phyloP scores from a whole-genome alignment of 2,329 filamentous ascomycete genomes.

The Apiospora phragmitis region DNA sequence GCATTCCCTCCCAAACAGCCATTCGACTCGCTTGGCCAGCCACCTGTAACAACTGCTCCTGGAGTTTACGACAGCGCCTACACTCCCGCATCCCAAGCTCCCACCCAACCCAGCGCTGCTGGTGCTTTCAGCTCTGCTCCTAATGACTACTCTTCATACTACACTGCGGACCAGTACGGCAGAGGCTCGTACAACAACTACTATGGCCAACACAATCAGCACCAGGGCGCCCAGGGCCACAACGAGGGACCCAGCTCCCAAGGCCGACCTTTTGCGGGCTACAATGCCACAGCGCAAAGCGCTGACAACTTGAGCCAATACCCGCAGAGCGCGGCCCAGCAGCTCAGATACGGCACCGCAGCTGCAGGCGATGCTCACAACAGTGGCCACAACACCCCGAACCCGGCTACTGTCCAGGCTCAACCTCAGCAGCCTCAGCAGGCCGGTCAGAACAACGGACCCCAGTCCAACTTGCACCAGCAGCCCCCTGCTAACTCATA shows the following conservation, averaged over 20 bases:
- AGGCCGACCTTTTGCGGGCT: constrained; percentile 76
- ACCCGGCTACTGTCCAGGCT: constrained; percentile 24
- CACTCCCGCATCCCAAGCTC: constrained; percentile 57
- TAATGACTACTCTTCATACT: constrained; percentile 82
- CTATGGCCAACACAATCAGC: constrained; percentile 50
- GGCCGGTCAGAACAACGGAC: constrained; percentile 13
- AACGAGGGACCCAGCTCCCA: constrained; percentile 73
- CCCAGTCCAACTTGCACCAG: constrained; percentile 40
- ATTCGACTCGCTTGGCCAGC: constrained; percentile 84
- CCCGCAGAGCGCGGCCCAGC: constrained; percentile 72
- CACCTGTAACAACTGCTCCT: constrained; percentile 46
- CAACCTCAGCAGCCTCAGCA: constrained; percentile 28
- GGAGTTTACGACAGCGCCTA: constrained; percentile 59
- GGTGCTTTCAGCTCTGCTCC: constrained; percentile 73
- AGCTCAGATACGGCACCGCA: constrained; percentile 58
- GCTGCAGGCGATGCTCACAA: constrained; percentile 70
- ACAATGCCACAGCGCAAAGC: constrained; percentile 64
- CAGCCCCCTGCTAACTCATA: constrained; percentile 36
- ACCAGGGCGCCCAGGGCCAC: constrained; percentile 59
- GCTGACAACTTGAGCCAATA: constrained; percentile 65
- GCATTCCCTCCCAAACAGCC: constrained; percentile 69
- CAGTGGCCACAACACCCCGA: constrained; percentile 45
- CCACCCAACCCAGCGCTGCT: constrained; percentile 59
- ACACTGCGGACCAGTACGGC: constrained; percentile 71
- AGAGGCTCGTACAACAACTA: constrained; percentile 73